Conservation (phyloP, 78 protist genomes). For the Protostelium mycophagum region DNA sequence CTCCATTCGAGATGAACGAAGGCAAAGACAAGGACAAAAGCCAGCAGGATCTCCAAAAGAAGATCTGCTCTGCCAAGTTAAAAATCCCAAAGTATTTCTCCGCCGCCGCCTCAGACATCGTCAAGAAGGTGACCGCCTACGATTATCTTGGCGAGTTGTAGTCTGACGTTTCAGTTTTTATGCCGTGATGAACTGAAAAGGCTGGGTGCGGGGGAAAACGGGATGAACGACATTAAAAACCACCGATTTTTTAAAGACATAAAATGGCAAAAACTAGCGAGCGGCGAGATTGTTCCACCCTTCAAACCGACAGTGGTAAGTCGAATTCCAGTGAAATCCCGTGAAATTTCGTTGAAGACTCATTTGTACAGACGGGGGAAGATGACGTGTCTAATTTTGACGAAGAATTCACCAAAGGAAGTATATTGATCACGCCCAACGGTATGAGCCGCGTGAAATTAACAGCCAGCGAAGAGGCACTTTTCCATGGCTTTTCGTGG, state of each 20-base stretch:
- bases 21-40: too few species aligned
- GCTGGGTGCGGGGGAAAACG: background rate
- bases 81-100: constrained; percentile 35
- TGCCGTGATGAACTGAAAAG: background rate
- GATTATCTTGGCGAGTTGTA: background rate
- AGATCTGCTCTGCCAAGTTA: constrained; percentile 25
- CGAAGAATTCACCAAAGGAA: background rate
- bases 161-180: background rate
- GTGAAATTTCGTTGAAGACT: background rate
- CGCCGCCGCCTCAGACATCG: constrained; percentile 8
- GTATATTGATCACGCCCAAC: background rate
- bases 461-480: background rate
- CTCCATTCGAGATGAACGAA: background rate
- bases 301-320: constrained; percentile 21
- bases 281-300: constrained; percentile 26
- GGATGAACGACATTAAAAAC: background rate
- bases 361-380: background rate
- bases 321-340: background rate
- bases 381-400: background rate
- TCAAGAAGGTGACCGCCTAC: background rate
- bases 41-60: constrained; percentile 15
- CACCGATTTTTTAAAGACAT: constrained; percentile 48
- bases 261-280: constrained; percentile 37
- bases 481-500: background rate
- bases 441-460: too few species aligned